These are phyloP conservation scores for Nevesoporus exiguus DNA, from an alignment of 768 basidiomycete species.

Conservation along the genomic window DNA sequence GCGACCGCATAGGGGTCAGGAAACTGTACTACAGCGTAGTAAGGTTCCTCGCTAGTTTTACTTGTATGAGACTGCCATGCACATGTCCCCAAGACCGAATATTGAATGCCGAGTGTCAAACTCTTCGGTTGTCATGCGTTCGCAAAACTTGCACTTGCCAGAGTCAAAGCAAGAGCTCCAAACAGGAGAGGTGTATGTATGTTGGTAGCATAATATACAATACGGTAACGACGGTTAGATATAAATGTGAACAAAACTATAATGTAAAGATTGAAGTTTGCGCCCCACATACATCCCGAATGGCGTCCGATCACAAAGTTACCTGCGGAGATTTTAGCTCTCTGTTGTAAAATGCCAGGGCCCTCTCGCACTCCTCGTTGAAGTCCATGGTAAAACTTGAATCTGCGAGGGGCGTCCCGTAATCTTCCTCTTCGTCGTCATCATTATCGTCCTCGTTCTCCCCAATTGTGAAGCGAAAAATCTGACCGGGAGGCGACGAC, in stretches of 20 bases:
- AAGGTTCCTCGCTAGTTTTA: too few relatives aligned
- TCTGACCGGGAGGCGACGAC: slow-evolving; percentile 1
- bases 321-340: slow-evolving; percentile 1
- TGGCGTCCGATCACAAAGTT: not conserved
- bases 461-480: slow-evolving; percentile 23
- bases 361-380: slow-evolving; percentile 26
- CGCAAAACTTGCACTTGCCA: not conserved
- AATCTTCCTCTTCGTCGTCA: slow-evolving; percentile 25
- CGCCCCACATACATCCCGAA: not conserved
- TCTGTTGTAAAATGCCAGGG: slow-evolving; percentile 24
- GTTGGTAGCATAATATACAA: slow-evolving; percentile 11
- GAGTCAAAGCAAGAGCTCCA: not conserved
- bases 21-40: not conserved
- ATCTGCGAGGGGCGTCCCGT: slow-evolving; percentile 20
- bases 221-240: slow-evolving; percentile 17
- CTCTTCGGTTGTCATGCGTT: not conserved
- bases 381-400: slow-evolving; percentile 18
- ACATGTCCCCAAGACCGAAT: too few relatives aligned
- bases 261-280: slow-evolving; percentile 2
- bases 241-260: slow-evolving; percentile 20
- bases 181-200: not conserved
- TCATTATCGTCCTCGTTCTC: slow-evolving; percentile 19
- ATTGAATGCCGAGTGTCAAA: too few relatives aligned
- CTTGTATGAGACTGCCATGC: not conserved
- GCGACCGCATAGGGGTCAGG: not conserved